These are phyloP conservation scores for Vachellia collinsii DNA, from an alignment of 306 rosid species.

Conservation along the genomic window DNA sequence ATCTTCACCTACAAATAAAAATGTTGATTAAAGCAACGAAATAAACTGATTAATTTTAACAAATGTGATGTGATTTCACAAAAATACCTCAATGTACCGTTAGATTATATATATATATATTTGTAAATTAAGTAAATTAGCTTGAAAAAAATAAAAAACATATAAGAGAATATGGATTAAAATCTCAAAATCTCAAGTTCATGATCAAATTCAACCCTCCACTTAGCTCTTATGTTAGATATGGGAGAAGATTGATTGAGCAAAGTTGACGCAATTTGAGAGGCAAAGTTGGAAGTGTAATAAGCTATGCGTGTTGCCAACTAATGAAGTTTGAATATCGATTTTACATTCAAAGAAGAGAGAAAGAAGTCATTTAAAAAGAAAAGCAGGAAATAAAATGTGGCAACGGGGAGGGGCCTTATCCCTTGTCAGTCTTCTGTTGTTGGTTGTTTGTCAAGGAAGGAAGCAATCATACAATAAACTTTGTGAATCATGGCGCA, in stretches of 20 bases:
- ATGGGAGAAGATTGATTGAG: not conserved
- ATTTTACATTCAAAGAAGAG: conserved; percentile 6
- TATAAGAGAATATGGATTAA: too few species aligned
- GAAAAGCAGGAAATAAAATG: not conserved
- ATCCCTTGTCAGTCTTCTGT: conserved; percentile 11
- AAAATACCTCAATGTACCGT: too few species aligned
- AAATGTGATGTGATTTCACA: too few species aligned
- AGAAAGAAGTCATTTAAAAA: not conserved
- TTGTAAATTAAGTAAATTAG: too few species aligned
- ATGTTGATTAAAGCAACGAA: too few species aligned
- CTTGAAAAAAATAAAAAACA: too few species aligned
- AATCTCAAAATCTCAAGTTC: too few species aligned
- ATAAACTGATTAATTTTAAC: too few species aligned
- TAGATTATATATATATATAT: too few species aligned
- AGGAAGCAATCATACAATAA: conserved; percentile 16
- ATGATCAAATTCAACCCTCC: too few species aligned
- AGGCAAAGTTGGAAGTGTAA: not conserved
- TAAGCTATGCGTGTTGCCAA: not conserved
- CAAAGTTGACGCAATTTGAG: not conserved
- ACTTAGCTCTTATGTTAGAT: too few species aligned
- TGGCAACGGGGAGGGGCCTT: not conserved
- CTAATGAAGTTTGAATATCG: not conserved
- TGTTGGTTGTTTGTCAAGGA: not conserved
- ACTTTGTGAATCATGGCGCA: not conserved
- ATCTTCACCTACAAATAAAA: too few species aligned